Evolutionary conservation across 441 rosid species (phyloP), one percentile per base, ranked within the genome.

Genomic region (Pelargonium myrrhifolium): DNA sequence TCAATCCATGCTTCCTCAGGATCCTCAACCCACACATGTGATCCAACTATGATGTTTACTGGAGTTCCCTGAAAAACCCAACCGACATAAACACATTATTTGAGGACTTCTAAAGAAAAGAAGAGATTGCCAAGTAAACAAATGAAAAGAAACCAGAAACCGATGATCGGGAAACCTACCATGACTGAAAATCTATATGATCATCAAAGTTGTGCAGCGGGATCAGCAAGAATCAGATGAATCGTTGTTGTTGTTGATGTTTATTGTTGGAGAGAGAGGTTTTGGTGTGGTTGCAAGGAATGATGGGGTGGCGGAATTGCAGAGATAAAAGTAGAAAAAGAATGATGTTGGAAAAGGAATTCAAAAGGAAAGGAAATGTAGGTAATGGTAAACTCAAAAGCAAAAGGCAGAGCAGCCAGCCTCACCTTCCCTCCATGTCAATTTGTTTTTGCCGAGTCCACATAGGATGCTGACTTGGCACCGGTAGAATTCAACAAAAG

Each of bases 11-110:
- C 87, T 24, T 58, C 69, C 64, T 83, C 87, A 70, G 80, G 84
- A 81, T 89, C 88, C 76, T 86, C 89, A 24, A 65, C 80, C 96
- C 96, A 89, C 17, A 86, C 93, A 72, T 82, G 86, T 9, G 96
- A 86, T 73, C 93, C 87, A 15, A 87, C 89, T 53, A 83, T 79
- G 71, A 89, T 82, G 72, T 85, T 84, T 39, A 80, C 87, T 2
- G 89, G 81, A 71, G 89, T 78, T 56, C 77, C 85, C 82, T 81
- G 79, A 40, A 40, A 40, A 40, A 40, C 45, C 59, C 40, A 43
- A 64, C 1, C 21, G 35, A 56, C 28, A 70, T 24, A 72, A 17
- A 21, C 47, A 21, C 28, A 15, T 40, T 2, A 18, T 8, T 39
- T 65, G 15, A 53, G n/a, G 9, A 7, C 42, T 62, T 39, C 40